phyloP scores from a whole-genome alignment of 208 protist species.

The Leishmania turanica region DNA sequence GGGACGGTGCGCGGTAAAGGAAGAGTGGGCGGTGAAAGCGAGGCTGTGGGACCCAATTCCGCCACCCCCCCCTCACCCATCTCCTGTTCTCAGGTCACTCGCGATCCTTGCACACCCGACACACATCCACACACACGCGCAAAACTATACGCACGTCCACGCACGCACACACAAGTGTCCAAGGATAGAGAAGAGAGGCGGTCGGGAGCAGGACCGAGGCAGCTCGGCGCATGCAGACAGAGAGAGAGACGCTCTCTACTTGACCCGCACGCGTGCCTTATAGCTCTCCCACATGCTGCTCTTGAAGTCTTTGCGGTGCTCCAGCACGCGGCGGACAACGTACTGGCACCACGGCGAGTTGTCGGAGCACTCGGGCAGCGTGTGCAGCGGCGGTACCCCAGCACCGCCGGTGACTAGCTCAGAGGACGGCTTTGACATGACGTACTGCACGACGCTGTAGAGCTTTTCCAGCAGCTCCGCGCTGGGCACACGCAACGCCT shows the following conservation, averaged over 20 bases:
- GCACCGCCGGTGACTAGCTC: slow-evolving; percentile 48
- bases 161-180: not conserved
- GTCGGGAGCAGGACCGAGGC: not conserved
- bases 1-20: not conserved
- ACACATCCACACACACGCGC: not conserved
- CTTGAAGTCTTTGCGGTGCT: slow-evolving; percentile 50
- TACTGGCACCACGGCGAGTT: slow-evolving; percentile 75
- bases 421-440: slow-evolving; percentile 54
- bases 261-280: slow-evolving; percentile 6
- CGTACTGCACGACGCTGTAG: slow-evolving; percentile 52
- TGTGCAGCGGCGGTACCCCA: slow-evolving; percentile 53
- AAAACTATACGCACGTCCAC: not conserved
- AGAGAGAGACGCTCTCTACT: slow-evolving; percentile 1
- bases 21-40: not conserved
- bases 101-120: not conserved
- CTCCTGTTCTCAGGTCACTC: not conserved
- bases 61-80: not conserved
- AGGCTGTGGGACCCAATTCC: not conserved
- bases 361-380: slow-evolving; percentile 44
- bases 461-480: slow-evolving; percentile 43
- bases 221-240: not conserved
- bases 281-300: slow-evolving; percentile 26
- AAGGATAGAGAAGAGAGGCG: not conserved
- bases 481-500: slow-evolving; percentile 9
- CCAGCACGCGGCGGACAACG: slow-evolving; percentile 53